Conservation (phyloP, 345 rosid species). For the Theobroma cacao region DNA sequence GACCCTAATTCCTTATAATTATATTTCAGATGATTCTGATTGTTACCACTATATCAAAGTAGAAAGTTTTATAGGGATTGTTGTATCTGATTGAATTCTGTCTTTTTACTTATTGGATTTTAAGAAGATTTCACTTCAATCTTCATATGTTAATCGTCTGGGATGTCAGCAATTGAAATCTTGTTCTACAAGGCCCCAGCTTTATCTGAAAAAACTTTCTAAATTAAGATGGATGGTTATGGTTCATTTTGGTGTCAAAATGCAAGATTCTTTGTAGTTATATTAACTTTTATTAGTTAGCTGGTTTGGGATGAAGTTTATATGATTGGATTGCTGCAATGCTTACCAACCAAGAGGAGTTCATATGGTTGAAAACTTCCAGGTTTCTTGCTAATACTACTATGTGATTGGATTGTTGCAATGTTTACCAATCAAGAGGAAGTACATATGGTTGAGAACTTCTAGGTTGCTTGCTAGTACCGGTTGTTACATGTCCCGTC, state of each 20-base stretch:
- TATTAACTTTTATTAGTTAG: not conserved
- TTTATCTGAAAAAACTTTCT: not conserved
- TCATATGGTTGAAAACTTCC: not conserved
- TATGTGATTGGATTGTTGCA: conserved; percentile 4
- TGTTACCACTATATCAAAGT: not conserved
- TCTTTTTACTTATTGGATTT: not conserved
- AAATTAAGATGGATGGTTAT: not conserved
- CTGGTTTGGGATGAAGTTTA: not conserved
- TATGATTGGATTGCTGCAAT: not conserved
- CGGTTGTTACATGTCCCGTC: not conserved
- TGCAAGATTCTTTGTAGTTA: not conserved
- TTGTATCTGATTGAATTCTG: not conserved
- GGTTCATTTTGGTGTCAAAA: not conserved
- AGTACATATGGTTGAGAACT: not conserved
- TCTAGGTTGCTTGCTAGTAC: not conserved
- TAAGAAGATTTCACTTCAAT: not conserved
- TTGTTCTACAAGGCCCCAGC: not conserved
- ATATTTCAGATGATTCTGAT: not conserved
- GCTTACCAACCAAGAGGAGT: not conserved
- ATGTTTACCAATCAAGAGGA: not conserved
- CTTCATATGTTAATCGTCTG: not conserved
- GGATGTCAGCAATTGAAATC: not conserved
- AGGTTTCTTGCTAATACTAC: not conserved
- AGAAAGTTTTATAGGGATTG: not conserved
- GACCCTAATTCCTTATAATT: not conserved